Conservation (phyloP, 208 protist genomes). For the Crithidia expoeki region DNA sequence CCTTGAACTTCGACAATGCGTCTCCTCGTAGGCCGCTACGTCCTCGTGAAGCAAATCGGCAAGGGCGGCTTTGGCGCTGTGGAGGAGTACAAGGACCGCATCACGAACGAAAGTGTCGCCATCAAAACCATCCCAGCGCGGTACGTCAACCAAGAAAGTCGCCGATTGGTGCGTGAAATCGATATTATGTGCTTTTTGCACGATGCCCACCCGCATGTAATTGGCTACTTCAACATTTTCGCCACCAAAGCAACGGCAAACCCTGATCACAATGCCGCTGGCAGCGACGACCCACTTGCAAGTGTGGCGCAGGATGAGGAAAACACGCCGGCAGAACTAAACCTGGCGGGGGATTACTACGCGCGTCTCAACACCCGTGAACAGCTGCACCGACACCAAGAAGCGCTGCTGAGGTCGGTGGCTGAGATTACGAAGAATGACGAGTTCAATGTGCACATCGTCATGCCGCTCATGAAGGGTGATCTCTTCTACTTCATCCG, state of each 20-base stretch:
- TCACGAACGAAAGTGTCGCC: constrained; percentile 79
- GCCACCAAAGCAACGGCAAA: constrained; percentile 75
- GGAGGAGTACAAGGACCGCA: constrained; percentile 92
- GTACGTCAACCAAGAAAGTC: constrained; percentile 91
- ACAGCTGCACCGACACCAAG: constrained; percentile 47
- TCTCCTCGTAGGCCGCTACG: constrained; percentile 77
- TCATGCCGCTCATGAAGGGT: constrained; percentile 90
- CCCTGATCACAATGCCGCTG: constrained; percentile 24
- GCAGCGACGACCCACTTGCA: constrained; percentile 49
- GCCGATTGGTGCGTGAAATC: constrained; percentile 95
- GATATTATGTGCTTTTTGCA: constrained; percentile 96
- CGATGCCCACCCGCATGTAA: constrained; percentile 92
- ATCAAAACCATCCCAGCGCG: constrained; percentile 90
- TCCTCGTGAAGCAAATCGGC: constrained; percentile 67
- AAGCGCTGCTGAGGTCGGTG: constrained; percentile 35
- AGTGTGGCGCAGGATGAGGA: constrained; percentile 26
- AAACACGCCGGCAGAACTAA: constrained; percentile 34
- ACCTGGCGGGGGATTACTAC: constrained; percentile 54
- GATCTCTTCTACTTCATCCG: constrained; percentile 83
- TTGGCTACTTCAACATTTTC: constrained; percentile 95
- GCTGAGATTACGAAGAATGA: constrained; percentile 35
- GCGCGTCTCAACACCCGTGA: constrained; percentile 28
- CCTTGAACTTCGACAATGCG: constrained; percentile 10
- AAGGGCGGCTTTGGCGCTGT: constrained; percentile 98
- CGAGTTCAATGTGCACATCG: constrained; percentile 86